Conservation (phyloP, 2,329 filamentous ascomycete species). For the Pseudogymnoascus sp. region DNA sequence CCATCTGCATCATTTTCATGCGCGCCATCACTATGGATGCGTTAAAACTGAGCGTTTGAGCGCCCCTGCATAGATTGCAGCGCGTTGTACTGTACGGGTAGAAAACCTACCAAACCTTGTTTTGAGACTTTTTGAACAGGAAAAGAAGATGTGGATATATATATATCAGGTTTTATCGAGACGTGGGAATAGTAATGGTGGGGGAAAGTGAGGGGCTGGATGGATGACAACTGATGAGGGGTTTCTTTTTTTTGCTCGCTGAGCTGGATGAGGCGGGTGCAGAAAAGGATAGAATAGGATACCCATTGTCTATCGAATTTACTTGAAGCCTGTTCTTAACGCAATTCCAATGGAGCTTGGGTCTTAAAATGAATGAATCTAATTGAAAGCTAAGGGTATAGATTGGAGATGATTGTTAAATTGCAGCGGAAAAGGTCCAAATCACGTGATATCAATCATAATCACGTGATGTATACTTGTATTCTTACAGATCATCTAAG, state of each 20-base stretch:
- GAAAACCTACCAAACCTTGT: not conserved
- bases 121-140: not conserved
- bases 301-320: not conserved
- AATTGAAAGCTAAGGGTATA: no score
- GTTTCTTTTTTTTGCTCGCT: not conserved
- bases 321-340: not conserved
- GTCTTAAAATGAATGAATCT: not conserved
- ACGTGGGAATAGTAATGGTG: not conserved
- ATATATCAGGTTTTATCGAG: constrained; percentile 3
- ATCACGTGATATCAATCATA: not conserved
- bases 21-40: not conserved
- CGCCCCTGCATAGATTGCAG: constrained; percentile 3
- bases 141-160: not conserved
- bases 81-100: not conserved
- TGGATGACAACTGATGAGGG: not conserved
- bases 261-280: not conserved
- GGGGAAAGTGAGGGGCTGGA: not conserved
- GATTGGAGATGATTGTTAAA: not conserved
- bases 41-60: constrained; percentile 1
- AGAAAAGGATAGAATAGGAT: not conserved
- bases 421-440: no score
- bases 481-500: not conserved
- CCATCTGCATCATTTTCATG: no score
- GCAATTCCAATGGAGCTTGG: not conserved
- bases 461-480: not conserved